phyloP scores from a whole-genome alignment of 2,329 filamentous ascomycete species.

The Penicillium aurantiogriseum region DNA sequence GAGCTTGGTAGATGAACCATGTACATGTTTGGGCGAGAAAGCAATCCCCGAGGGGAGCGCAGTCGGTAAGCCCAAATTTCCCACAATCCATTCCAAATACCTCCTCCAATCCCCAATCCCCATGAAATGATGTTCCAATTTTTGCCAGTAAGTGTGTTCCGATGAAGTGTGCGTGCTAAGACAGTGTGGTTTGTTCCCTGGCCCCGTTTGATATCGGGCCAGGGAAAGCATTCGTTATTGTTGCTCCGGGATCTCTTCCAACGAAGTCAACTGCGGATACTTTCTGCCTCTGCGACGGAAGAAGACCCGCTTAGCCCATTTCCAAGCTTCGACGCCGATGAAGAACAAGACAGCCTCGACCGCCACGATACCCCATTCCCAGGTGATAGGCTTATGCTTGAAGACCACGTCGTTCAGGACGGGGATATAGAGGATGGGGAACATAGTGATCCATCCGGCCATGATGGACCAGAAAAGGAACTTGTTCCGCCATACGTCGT shows the following conservation, averaged over 20 bases:
- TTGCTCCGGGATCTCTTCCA: background rate
- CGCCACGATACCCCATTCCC: too few relatives aligned
- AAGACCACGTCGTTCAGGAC: constrained; percentile 60
- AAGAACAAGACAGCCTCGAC: too few relatives aligned
- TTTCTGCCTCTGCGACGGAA: background rate
- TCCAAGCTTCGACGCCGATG: too few relatives aligned
- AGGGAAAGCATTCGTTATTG: constrained; percentile 22
- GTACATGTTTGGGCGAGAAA: background rate
- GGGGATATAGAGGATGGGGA: constrained; percentile 64
- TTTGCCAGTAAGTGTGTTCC: constrained; percentile 1
- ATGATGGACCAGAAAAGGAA: constrained; percentile 67
- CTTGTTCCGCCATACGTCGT: constrained; percentile 67
- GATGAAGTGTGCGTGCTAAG: background rate
- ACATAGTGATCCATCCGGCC: constrained; percentile 52
- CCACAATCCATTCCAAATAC: background rate
- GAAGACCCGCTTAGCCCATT: too few relatives aligned
- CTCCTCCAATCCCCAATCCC: background rate
- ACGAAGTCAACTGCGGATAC: background rate
- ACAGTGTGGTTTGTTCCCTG: constrained; percentile 12
- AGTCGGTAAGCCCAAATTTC: background rate
- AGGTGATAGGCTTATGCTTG: too few relatives aligned
- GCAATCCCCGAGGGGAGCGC: background rate
- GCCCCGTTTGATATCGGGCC: constrained; percentile 6
- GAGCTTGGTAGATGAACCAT: background rate
- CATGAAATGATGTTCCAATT: background rate